Percentiles rank a stretch among this genome's conserved stretches.
Conservation (phyloP, 2,329 filamentous ascomycete genomes). For the Aspergillus hortae region DNA sequence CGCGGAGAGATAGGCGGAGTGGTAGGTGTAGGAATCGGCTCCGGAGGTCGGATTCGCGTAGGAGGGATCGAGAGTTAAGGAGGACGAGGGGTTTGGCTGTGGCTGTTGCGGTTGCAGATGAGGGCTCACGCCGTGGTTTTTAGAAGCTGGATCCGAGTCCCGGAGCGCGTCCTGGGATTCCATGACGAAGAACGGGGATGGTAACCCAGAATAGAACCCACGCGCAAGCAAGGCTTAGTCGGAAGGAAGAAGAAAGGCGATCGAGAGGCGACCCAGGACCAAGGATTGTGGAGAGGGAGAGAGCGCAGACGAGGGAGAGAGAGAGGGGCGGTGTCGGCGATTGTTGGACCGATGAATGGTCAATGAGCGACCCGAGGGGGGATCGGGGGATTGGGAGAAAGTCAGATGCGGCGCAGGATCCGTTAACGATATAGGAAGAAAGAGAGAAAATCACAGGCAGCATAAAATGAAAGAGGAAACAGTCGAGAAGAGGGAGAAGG, state of each 20-base stretch:
- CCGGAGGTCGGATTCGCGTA: slow-evolving; percentile 16
- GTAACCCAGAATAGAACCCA: slow-evolving; percentile 21
- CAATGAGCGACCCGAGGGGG: background rate
- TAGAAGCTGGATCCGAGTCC: slow-evolving; percentile 36
- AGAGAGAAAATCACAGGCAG: background rate
- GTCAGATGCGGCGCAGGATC: no score
- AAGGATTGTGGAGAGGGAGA: background rate
- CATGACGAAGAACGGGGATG: slow-evolving; percentile 18
- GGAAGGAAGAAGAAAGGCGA: background rate
- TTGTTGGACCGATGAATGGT: slow-evolving; percentile 2
- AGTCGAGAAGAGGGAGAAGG: background rate
- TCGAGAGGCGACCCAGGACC: background rate
- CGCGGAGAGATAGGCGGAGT: slow-evolving; percentile 33
- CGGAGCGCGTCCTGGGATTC: slow-evolving; percentile 30
- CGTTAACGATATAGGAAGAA: background rate
- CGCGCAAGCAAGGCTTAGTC: slow-evolving; percentile 15
- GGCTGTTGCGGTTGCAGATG: slow-evolving; percentile 27
- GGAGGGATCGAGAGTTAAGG: slow-evolving; percentile 36
- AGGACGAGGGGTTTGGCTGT: slow-evolving; percentile 24
- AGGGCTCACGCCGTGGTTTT: slow-evolving; percentile 41
- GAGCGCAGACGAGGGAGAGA: slow-evolving; percentile 4
- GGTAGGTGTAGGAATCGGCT: slow-evolving; percentile 29
- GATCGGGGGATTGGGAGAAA: background rate
- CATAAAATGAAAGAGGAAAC: background rate
- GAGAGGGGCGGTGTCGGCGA: slow-evolving; percentile 2